Conservation (phyloP, 768 basidiomycete genomes). For the Rhizopogon rudus region DNA sequence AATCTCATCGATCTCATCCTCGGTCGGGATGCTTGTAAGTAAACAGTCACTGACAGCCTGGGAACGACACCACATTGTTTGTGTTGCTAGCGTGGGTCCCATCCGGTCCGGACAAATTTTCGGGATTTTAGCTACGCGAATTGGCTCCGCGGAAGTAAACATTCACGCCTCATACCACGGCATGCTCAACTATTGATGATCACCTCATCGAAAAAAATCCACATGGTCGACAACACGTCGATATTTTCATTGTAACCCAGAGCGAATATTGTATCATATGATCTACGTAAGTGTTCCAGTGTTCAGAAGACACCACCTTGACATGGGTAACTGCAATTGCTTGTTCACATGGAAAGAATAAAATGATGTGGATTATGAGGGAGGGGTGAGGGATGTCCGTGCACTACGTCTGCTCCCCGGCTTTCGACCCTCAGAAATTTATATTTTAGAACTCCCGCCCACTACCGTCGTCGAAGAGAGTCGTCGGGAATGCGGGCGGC, state of each 20-base stretch:
- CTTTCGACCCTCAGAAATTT: conserved; percentile 20
- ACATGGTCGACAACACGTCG: too few relatives aligned
- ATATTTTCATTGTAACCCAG: neutral
- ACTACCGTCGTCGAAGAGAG: conserved; percentile 1
- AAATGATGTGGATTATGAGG: conserved; percentile 13
- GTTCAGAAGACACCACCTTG: neutral
- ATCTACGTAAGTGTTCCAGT: neutral
- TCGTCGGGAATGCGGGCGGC: neutral
- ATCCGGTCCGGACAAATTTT: too few relatives aligned
- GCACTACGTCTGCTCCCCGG: conserved; percentile 32
- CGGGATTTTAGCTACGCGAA: too few relatives aligned
- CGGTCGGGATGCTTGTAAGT: too few relatives aligned
- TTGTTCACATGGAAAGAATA: neutral
- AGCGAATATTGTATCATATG: neutral
- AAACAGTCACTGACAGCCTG: too few relatives aligned
- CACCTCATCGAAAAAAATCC: too few relatives aligned
- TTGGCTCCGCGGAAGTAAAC: too few relatives aligned
- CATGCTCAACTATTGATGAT: too few relatives aligned
- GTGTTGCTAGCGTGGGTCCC: too few relatives aligned
- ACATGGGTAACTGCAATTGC: neutral
- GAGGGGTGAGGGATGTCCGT: conserved; percentile 29
- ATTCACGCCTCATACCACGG: too few relatives aligned
- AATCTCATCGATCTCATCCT: too few relatives aligned
- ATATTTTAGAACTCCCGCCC: conserved; percentile 15
- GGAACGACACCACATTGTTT: too few relatives aligned